phyloP scores from a whole-genome alignment of 495 filamentous ascomycete genomes.

The Podospora sp. region DNA sequence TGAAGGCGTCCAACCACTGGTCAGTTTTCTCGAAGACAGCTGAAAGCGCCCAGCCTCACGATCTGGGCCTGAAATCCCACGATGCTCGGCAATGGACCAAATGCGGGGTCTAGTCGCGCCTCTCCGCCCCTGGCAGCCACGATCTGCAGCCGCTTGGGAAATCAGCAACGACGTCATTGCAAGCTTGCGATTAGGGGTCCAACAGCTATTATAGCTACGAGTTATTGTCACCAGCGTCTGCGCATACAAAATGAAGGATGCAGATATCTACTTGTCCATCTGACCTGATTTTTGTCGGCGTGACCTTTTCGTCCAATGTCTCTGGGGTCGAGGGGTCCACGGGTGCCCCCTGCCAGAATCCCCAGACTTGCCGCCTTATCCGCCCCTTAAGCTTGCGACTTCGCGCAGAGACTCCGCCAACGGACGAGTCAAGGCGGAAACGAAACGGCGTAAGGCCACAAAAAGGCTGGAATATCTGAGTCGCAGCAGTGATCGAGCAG shows the following conservation, averaged over 20 bases:
- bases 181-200: constrained; percentile 12
- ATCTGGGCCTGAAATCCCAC: constrained; percentile 12
- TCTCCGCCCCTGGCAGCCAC: constrained; percentile 9
- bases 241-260: background rate
- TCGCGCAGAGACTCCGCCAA: background rate
- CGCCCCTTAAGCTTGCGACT: background rate
- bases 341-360: background rate
- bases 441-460: background rate
- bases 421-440: constrained; percentile 2
- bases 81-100: background rate
- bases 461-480: background rate
- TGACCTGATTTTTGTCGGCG: background rate
- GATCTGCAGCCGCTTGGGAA: constrained; percentile 13
- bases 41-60: background rate
- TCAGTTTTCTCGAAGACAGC: background rate
- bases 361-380: constrained; percentile 3
- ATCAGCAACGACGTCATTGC: constrained; percentile 10
- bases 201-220: background rate
- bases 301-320: background rate
- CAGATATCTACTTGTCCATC: background rate
- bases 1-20: too few species aligned
- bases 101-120: background rate
- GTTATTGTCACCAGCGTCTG: background rate
- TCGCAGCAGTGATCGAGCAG: constrained; percentile 10
- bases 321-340: background rate